Evolutionary conservation across 2,329 filamentous ascomycete genomes (phyloP).

Genomic region (Bipolaris zeicola): DNA sequence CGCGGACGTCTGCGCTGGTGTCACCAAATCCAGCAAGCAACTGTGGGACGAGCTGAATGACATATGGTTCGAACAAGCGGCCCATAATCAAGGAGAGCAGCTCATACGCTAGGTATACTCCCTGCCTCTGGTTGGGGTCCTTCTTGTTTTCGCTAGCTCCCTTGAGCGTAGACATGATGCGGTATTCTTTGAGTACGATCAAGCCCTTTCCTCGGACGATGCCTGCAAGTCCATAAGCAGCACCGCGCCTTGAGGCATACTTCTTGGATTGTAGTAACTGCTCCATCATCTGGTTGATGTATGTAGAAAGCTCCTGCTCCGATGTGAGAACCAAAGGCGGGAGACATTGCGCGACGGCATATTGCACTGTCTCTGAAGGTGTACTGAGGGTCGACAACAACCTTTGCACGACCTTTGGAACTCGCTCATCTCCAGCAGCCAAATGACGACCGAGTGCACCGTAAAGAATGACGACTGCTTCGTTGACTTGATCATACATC

Average conservation of each 20-base stretch:
- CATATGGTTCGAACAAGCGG: constrained; percentile 91
- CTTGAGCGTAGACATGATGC: constrained; percentile 80
- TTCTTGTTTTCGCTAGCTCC: constrained; percentile 94
- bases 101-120: constrained; percentile 87
- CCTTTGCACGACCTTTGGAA: constrained; percentile 85
- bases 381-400: constrained; percentile 87
- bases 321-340: constrained; percentile 87
- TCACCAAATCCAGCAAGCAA: constrained; percentile 90
- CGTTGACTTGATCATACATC: constrained; percentile 86
- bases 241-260: constrained; percentile 90
- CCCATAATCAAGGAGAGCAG: constrained; percentile 85
- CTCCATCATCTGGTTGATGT: constrained; percentile 80
- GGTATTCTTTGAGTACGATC: constrained; percentile 77
- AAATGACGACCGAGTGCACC: constrained; percentile 91
- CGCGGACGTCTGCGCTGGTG: constrained; percentile 83
- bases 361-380: constrained; percentile 95
- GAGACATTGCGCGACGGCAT: constrained; percentile 91
- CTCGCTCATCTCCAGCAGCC: constrained; percentile 79
- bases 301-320: constrained; percentile 75
- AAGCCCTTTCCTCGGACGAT: constrained; percentile 89
- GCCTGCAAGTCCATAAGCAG: constrained; percentile 92
- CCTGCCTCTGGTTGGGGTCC: constrained; percentile 84
- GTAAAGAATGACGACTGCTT: constrained; percentile 97
- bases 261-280: constrained; percentile 85
- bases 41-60: constrained; percentile 93